Conservation (phyloP, 2,329 filamentous ascomycete species). For the Cladophialophora bantiana region DNA sequence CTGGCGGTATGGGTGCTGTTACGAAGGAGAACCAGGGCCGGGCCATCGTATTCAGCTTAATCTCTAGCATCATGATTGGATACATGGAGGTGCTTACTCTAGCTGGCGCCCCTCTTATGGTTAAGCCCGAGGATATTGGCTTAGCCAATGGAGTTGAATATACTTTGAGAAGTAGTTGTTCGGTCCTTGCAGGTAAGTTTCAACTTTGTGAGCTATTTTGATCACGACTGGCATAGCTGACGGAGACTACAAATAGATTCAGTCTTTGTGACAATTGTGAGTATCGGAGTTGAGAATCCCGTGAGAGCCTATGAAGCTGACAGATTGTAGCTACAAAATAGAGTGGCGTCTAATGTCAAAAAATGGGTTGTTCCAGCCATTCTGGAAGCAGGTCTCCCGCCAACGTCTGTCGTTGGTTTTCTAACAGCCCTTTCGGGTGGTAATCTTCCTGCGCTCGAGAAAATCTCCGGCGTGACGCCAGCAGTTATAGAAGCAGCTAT, state of each 20-base stretch:
- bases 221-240: neutral
- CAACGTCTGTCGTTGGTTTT: slow-evolving; percentile 44
- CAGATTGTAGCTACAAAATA: slow-evolving; percentile 4
- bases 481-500: slow-evolving; percentile 46
- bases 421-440: slow-evolving; percentile 46
- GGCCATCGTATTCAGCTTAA: slow-evolving; percentile 38
- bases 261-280: slow-evolving; percentile 1
- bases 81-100: slow-evolving; percentile 19
- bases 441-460: slow-evolving; percentile 39
- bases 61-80: slow-evolving; percentile 21
- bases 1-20: slow-evolving; percentile 35
- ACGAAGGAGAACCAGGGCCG: neutral
- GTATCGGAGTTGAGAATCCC: neutral
- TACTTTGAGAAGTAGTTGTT: neutral
- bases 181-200: slow-evolving; percentile 7
- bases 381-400: slow-evolving; percentile 48
- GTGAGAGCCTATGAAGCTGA: neutral
- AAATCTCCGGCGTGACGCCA: slow-evolving; percentile 46
- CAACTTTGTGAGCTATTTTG: neutral
- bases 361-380: slow-evolving; percentile 42
- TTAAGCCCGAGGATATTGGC: slow-evolving; percentile 54
- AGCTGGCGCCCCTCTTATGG: slow-evolving; percentile 60
- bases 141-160: slow-evolving; percentile 4
- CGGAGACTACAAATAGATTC: neutral
- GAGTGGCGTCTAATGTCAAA: neutral